These are phyloP conservation scores for Metschnikowia matae DNA, from an alignment of 805 yeast species.

Conservation along the genomic window DNA sequence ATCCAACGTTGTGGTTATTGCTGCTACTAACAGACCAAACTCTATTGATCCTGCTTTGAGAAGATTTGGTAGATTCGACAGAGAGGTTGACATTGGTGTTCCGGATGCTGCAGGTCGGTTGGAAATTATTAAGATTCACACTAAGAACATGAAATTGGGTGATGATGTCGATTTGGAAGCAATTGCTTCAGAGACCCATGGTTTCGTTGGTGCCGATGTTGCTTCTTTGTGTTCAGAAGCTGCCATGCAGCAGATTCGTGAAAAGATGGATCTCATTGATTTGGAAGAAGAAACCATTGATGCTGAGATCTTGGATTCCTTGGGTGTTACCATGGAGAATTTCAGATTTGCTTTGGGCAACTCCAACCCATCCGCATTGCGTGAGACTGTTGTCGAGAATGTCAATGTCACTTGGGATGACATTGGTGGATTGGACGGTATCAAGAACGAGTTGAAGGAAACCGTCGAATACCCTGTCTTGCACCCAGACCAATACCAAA, in stretches of 20 bases:
- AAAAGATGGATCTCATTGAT: constrained; percentile 97
- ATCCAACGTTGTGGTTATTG: constrained; percentile 95
- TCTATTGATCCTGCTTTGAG: constrained; percentile 82
- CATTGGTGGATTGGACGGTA: constrained; percentile 96
- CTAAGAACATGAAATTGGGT: constrained; percentile 95
- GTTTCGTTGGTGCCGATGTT: constrained; percentile 98
- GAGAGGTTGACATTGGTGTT: constrained; percentile 84
- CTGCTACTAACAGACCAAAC: constrained; percentile 91
- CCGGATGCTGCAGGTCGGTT: constrained; percentile 99
- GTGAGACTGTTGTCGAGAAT: constrained; percentile 98
- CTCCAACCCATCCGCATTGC: constrained; percentile 97
- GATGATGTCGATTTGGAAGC: constrained; percentile 95
- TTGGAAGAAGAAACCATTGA: constrained; percentile 95
- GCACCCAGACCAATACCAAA: constrained; percentile 98
- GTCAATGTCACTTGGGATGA: constrained; percentile 99
- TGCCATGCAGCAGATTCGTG: constrained; percentile 99
- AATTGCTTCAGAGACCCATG: constrained; percentile 96
- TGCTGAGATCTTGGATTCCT: constrained; percentile 91
- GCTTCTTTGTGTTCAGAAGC: constrained; percentile 99
- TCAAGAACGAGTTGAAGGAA: constrained; percentile 95
- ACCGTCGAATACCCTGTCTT: constrained; percentile 98
- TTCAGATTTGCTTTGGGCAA: constrained; percentile 96
- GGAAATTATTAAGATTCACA: constrained; percentile 94
- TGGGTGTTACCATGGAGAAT: constrained; percentile 99
- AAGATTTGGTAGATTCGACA: constrained; percentile 81